Conservation (phyloP, 2,329 filamentous ascomycete species). For the Grosmannia serpens region DNA sequence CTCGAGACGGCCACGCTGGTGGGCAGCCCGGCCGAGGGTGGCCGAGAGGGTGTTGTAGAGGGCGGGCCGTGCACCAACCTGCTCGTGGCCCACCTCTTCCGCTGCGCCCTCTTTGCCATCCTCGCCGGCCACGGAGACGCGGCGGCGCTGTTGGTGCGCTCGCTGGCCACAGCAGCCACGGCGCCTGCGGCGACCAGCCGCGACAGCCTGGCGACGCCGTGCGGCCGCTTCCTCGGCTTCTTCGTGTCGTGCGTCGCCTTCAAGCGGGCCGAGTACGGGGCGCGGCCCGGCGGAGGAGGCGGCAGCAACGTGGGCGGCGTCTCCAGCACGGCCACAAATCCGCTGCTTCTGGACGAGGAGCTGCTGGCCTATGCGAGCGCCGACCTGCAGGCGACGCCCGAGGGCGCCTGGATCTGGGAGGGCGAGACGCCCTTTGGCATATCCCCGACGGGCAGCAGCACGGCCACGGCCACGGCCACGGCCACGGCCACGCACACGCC, state of each 20-base stretch:
- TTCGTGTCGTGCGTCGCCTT: constrained; percentile 59
- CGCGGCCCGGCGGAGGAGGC: constrained; percentile 19
- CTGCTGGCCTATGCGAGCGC: constrained; percentile 76
- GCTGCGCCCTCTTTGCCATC: constrained; percentile 70
- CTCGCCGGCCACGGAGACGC: constrained; percentile 61
- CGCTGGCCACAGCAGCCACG: constrained; percentile 54
- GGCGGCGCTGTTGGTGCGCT: constrained; percentile 62
- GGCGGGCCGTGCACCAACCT: constrained; percentile 24
- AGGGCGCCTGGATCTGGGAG: constrained; percentile 73
- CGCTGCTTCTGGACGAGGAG: constrained; percentile 61
- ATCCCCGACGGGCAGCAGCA: neutral
- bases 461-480: too few species aligned
- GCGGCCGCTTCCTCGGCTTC: constrained; percentile 71
- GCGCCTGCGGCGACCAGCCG: constrained; percentile 44
- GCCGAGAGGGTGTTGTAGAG: constrained; percentile 45
- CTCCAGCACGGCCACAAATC: constrained; percentile 15
- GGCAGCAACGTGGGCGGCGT: constrained; percentile 9
- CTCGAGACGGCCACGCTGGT: constrained; percentile 71
- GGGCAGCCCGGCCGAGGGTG: constrained; percentile 39
- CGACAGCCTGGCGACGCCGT: constrained; percentile 33
- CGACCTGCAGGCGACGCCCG: constrained; percentile 70
- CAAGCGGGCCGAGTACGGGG: constrained; percentile 29
- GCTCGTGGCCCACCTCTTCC: constrained; percentile 76
- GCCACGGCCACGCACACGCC: neutral
- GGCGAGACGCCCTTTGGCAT: constrained; percentile 6